A percentile compares a stretch with the other conserved stretches of the same genome.
Conservation (phyloP, 208 protist species). For the Angomonas deanei region DNA sequence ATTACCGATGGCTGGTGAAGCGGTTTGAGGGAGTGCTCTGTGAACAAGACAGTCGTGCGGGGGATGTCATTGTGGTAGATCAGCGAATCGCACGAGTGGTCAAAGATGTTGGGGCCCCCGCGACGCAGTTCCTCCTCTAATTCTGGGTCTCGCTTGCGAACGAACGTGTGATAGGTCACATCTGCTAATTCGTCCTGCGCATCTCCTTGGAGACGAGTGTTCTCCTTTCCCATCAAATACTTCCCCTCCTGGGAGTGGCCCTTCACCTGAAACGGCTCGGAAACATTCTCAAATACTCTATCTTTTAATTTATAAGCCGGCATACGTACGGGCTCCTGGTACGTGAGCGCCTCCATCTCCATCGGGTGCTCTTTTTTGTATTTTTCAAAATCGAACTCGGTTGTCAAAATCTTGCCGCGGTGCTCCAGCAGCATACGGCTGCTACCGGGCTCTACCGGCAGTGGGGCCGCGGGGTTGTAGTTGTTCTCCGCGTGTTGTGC, state of each 20-base stretch:
- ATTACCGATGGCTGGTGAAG: no score
- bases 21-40: no score
- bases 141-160: conserved; percentile 43
- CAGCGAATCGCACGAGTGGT: conserved; percentile 50
- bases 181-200: conserved; percentile 63
- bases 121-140: conserved; percentile 67
- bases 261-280: background rate
- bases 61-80: no score
- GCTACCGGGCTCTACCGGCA: conserved; percentile 36
- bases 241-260: conserved; percentile 11
- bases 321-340: conserved; percentile 48
- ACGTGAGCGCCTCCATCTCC: conserved; percentile 57
- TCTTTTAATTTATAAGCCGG: conserved; percentile 38
- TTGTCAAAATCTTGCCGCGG: conserved; percentile 20
- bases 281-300: conserved; percentile 37
- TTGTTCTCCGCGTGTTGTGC: conserved; percentile 30
- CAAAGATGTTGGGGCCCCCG: conserved; percentile 51
- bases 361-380: conserved; percentile 56
- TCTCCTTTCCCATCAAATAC: background rate
- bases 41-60: conserved; percentile 1
- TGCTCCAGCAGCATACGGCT: conserved; percentile 48
- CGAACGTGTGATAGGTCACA: conserved; percentile 43
- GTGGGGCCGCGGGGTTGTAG: background rate
- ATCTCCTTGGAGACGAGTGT: background rate
- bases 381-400: conserved; percentile 40